Conservation (phyloP, 768 basidiomycete genomes). For the Naganishia vishniacii region DNA sequence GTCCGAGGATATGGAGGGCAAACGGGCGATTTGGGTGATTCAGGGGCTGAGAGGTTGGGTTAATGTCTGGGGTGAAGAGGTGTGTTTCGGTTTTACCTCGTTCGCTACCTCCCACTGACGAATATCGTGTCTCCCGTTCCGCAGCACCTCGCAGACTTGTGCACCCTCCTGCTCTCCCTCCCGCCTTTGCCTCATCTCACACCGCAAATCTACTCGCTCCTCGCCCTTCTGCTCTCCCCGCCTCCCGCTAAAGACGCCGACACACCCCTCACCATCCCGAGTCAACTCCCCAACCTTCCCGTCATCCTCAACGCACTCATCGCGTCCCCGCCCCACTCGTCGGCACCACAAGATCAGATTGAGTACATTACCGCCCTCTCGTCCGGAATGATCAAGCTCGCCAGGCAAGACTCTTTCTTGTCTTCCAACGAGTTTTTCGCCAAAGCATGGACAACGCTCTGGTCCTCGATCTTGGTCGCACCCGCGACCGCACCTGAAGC, state of each 20-base stretch:
- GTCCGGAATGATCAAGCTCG: constrained; percentile 45
- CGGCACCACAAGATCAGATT: constrained; percentile 37
- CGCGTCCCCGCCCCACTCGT: constrained; percentile 40
- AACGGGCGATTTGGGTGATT: constrained; percentile 58
- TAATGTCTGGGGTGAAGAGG: constrained; percentile 57
- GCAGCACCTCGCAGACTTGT: constrained; percentile 68
- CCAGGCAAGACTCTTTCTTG: constrained; percentile 37
- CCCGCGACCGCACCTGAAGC: constrained; percentile 32
- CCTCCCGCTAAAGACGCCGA: constrained; percentile 33
- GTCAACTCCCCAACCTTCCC: constrained; percentile 42
- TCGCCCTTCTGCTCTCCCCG: constrained; percentile 68
- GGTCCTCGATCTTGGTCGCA: constrained; percentile 40
- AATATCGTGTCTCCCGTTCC: background rate
- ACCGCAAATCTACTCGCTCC: constrained; percentile 75
- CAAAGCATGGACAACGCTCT: constrained; percentile 43
- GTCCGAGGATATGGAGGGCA: constrained; percentile 59
- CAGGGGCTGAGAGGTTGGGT: constrained; percentile 58
- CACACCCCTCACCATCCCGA: constrained; percentile 5
- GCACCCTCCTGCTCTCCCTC: constrained; percentile 66
- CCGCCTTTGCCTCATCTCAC: constrained; percentile 85
- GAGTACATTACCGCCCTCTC: constrained; percentile 45
- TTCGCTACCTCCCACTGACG: too few relatives aligned
- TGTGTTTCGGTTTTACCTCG: constrained; percentile 48
- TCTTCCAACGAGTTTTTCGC: constrained; percentile 38
- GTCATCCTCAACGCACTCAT: constrained; percentile 47